Base-by-base conservation (phyloP, 495 filamentous ascomycete species). In the Oidiodendron maius region DNA sequence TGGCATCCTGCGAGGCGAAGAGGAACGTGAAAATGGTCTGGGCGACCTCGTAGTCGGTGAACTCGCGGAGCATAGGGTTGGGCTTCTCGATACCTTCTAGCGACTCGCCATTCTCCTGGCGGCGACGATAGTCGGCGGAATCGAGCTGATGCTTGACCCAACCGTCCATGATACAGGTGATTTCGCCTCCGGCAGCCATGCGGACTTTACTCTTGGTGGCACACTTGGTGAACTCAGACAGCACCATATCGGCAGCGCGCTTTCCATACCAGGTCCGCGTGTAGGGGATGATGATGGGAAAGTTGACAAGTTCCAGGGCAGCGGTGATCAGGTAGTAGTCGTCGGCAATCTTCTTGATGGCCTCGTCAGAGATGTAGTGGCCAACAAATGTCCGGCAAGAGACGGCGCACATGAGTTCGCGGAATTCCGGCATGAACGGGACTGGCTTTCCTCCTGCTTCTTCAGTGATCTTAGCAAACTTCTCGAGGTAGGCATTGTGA, bases 221-320 rank as follows among this genome's bases (percentile, higher is more conserved):
- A 64, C 93, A 98, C 64, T 86, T 87, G 59, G 86, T 64, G 63
- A 98, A 97, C 63, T 95, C 89, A 2, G 78, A 79, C 48, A 98
- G 72, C 18, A 96, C 90, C 82, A 91, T 91, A 56, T 93, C 86
- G 30, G 93, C 82, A 16, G 91, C 89, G 68, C 89, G 93, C 77
- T 97, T 95, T 51, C 93, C 93, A 63, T 95, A 95, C 89, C 90
- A 98, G 8, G 88, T 87, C 75, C 86, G 91, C 56, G 93, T 96
- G 75, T 78, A 98, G 39, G 93, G 93, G 43, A 98, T 68, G 66
- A 97, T 96, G 70, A 98, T 84, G 28, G 93, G 93, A 76, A 98
- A 97, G 71, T 97, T 97, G 68, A 98, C 93, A 32, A 98, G 78
- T 63, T 98, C 93, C 50, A 98, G 80, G 4, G 93, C 93, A 38